These are phyloP conservation scores for Botryosphaeria dothidea DNA, from an alignment of 2,329 filamentous ascomycete genomes.

Conservation along the genomic window DNA sequence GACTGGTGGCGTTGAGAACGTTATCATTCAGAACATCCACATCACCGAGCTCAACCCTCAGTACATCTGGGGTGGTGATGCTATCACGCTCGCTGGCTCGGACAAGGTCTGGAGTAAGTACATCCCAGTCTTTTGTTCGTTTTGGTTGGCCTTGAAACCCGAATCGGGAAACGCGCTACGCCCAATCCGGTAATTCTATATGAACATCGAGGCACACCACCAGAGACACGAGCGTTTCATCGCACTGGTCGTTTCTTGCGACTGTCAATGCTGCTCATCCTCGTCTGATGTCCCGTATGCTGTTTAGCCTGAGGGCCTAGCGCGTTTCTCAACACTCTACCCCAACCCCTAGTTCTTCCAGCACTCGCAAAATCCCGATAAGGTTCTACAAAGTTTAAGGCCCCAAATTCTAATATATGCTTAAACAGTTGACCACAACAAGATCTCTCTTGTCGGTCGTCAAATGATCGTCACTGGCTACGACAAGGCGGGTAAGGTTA, in stretches of 20 bases:
- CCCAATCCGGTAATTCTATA: background rate
- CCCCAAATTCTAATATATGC: too few species aligned
- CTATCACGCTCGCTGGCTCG: conserved; percentile 37
- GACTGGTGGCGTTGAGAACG: conserved; percentile 34
- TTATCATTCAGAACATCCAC: conserved; percentile 46
- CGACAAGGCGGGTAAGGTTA: conserved; percentile 30
- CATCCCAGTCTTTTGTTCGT: background rate
- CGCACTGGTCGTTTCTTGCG: background rate
- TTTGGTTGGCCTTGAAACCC: conserved; percentile 23
- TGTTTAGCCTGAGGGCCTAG: background rate
- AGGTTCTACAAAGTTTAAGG: too few species aligned
- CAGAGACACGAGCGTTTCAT: background rate
- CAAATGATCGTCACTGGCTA: conserved; percentile 42
- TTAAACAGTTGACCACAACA: background rate
- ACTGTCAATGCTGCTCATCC: background rate
- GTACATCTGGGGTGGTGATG: conserved; percentile 43
- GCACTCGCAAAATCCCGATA: too few species aligned
- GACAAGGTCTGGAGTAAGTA: conserved; percentile 35
- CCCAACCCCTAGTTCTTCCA: too few species aligned
- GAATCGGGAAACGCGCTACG: background rate
- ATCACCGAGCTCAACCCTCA: conserved; percentile 41
- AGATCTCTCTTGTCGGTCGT: conserved; percentile 46
- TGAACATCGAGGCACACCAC: background rate
- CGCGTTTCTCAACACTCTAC: background rate
- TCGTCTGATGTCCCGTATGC: background rate